Base-by-base conservation (phyloP, 2,329 filamentous ascomycete species). In the Exserohilum turcica region DNA sequence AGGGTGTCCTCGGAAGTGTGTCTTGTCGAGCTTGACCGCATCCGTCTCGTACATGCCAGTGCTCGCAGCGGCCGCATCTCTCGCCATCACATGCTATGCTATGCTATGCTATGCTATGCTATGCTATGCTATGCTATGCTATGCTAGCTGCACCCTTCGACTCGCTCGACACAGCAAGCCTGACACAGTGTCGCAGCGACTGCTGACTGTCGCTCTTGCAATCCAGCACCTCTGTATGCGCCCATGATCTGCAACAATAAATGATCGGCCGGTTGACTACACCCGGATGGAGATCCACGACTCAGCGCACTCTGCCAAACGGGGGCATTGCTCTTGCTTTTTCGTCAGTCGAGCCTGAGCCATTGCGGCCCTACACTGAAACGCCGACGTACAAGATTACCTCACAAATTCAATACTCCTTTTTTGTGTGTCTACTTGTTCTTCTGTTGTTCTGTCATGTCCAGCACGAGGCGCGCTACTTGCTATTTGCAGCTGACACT, bases 11-110 rank as follows among this genome's bases (percentile, higher is more conserved):
- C 52, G 58, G 59, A 59, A 57, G 44, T 40, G 64, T 54, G 54
- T 57, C 57, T 56, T 56, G 54, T 54, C 60, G 40, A 48, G 47
- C 46, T 49, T 53, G 43, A 35, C 50, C 59, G 36, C 54, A 56
- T 49, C 54, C 43, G n/a, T 46, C 24, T 43, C 36, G 43, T 51
- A 51, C 49, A 48, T n/a, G n/a, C n/a, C n/a, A n/a, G 55, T 46
- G 42, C 46, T 43, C 56, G 35, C 52, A 49, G 45, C 43, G 39
- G 43, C 19, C 32, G 12, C 33, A 40, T 33, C 45, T 33, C 21
- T 35, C 31, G 33, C 6, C 13, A 24, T 42, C n/a, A 47, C 35
- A 31, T 39, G 24, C 12, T 16, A n/a, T 24, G 38, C 35, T 28
- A 31, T 39, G 24, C 12, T 16, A 31, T 39, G 24, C 12, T 16